phyloP scores from a whole-genome alignment of 2,329 filamentous ascomycete species.

The Cladosporium phlei region DNA sequence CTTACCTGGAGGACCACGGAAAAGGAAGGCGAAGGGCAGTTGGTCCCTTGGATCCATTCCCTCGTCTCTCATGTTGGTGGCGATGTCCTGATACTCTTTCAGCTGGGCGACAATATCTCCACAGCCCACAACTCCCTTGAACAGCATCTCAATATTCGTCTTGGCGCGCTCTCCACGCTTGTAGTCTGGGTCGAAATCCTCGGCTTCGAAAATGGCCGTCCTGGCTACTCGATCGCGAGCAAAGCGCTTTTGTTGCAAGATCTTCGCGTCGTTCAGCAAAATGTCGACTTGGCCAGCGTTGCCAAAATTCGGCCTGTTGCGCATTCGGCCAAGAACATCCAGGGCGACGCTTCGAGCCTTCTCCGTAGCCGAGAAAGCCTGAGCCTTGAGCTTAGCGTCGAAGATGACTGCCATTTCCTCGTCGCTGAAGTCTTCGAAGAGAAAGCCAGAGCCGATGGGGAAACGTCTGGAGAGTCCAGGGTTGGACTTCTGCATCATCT shows the following conservation, averaged over 20 bases:
- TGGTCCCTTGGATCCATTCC: slow-evolving; percentile 53
- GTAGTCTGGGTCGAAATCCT: slow-evolving; percentile 58
- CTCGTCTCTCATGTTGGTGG: slow-evolving; percentile 47
- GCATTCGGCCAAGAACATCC: slow-evolving; percentile 56
- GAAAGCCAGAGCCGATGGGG: slow-evolving; percentile 58
- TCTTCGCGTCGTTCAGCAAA: slow-evolving; percentile 56
- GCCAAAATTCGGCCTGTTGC: slow-evolving; percentile 63
- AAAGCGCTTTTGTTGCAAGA: slow-evolving; percentile 44
- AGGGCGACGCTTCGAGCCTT: slow-evolving; percentile 52
- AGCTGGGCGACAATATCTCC: slow-evolving; percentile 52
- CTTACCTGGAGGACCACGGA: slow-evolving; percentile 60
- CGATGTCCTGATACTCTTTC: slow-evolving; percentile 51
- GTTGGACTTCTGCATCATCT: slow-evolving; percentile 71
- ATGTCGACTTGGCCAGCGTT: slow-evolving; percentile 73
- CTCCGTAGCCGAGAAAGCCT: slow-evolving; percentile 50
- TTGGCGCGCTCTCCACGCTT: slow-evolving; percentile 47
- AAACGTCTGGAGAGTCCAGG: slow-evolving; percentile 65
- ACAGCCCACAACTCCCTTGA: slow-evolving; percentile 56
- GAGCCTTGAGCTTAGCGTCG: slow-evolving; percentile 56
- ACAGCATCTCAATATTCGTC: slow-evolving; percentile 51
- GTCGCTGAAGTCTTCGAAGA: slow-evolving; percentile 64
- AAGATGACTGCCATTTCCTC: slow-evolving; percentile 57
- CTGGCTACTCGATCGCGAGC: slow-evolving; percentile 25
- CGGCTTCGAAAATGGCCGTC: slow-evolving; percentile 36
- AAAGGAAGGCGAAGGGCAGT: slow-evolving; percentile 65